These are phyloP conservation scores for Verticillium nonalfalfae DNA, from an alignment of 2,329 filamentous ascomycete genomes.

Conservation along the genomic window DNA sequence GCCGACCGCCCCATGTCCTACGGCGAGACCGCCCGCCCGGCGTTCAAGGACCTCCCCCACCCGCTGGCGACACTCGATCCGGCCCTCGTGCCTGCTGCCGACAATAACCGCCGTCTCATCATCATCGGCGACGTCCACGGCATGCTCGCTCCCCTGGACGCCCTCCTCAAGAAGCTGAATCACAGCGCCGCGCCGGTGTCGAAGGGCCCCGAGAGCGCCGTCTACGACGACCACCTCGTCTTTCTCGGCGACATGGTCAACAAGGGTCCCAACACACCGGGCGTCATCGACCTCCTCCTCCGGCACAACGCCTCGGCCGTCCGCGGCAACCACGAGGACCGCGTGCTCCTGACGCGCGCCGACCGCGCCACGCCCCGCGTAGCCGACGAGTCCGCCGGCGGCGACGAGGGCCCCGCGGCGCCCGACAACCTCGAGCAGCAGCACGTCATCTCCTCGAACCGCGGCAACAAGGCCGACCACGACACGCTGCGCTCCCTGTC, in stretches of 20 bases:
- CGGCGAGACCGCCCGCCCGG: constrained; percentile 30
- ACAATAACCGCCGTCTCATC: constrained; percentile 56
- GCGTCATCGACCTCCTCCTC: constrained; percentile 71
- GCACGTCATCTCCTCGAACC: constrained; percentile 15
- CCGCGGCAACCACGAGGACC: constrained; percentile 89
- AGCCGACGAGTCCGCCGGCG: constrained; percentile 16
- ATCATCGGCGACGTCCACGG: constrained; percentile 92
- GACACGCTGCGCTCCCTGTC: constrained; percentile 49
- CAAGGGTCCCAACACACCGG: constrained; percentile 78
- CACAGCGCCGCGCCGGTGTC: constrained; percentile 38
- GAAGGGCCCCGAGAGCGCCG: constrained; percentile 18
- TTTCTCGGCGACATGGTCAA: constrained; percentile 74
- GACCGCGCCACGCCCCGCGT: constrained; percentile 8
- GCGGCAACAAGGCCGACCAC: constrained; percentile 34
- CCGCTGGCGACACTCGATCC: constrained; percentile 18
- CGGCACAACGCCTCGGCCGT: constrained; percentile 71
- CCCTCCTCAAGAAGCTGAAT: constrained; percentile 59
- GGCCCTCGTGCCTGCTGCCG: constrained; percentile 21
- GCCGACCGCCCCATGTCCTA: constrained; percentile 28
- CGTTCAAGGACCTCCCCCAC: constrained; percentile 20
- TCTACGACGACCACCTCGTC: constrained; percentile 63
- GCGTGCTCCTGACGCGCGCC: constrained; percentile 60
- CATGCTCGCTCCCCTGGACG: constrained; percentile 60
- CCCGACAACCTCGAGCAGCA: constrained; percentile 10
- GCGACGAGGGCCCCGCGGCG: constrained; percentile 16